phyloP scores from a whole-genome alignment of 2,329 filamentous ascomycete species.

The Diaporthe caulivora region DNA sequence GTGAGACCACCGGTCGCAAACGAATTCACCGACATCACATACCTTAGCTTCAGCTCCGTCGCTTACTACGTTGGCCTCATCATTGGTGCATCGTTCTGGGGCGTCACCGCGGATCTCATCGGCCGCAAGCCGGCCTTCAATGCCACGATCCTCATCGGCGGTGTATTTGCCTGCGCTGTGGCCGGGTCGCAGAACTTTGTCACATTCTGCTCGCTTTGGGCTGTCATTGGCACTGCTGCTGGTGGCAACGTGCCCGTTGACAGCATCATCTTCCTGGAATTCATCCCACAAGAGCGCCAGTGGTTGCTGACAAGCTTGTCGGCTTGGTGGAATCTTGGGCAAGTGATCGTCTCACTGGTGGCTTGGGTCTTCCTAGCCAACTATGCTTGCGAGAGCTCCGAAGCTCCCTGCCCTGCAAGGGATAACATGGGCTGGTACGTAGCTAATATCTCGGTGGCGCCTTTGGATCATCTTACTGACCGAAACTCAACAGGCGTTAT shows the following conservation, averaged over 20 bases:
- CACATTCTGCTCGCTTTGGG: conserved; percentile 67
- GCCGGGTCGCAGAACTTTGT: conserved; percentile 70
- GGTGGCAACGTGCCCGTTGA: conserved; percentile 66
- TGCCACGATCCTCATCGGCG: conserved; percentile 56
- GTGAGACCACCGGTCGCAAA: conserved; percentile 49
- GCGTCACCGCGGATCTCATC: conserved; percentile 54
- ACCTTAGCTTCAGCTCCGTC: conserved; percentile 51
- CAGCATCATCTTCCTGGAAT: conserved; percentile 65
- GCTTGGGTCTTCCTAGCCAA: conserved; percentile 58
- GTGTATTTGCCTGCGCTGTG: conserved; percentile 68
- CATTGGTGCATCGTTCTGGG: conserved; percentile 60
- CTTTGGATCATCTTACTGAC: neutral
- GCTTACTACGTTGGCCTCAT: conserved; percentile 58
- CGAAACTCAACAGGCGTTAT: conserved; percentile 50
- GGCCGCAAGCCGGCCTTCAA: conserved; percentile 60
- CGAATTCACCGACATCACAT: conserved; percentile 50
- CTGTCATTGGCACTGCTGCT: conserved; percentile 57
- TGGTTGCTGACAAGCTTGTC: conserved; percentile 61
- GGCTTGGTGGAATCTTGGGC: conserved; percentile 65
- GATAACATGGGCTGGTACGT: conserved; percentile 63
- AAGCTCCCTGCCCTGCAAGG: conserved; percentile 52
- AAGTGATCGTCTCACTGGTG: conserved; percentile 59
- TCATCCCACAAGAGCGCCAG: conserved; percentile 60
- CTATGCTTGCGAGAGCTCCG: conserved; percentile 53
- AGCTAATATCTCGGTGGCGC: neutral